A percentile compares a stretch with the other conserved stretches of the same genome.
These are phyloP conservation scores for Penicillium riverlandense DNA, from an alignment of 495 filamentous ascomycete genomes.

Conservation along the genomic window DNA sequence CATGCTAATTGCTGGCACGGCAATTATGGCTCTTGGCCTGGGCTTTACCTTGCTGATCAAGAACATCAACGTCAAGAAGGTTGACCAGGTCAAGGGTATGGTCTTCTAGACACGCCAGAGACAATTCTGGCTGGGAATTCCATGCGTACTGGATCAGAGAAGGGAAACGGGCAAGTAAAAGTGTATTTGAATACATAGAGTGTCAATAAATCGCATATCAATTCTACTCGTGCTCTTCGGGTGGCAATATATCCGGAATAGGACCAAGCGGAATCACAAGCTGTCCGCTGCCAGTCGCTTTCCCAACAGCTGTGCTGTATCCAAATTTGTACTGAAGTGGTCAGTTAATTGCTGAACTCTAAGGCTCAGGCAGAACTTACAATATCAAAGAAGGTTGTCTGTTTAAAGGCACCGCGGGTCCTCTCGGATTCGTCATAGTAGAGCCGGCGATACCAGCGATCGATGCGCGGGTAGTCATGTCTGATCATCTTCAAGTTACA, in stretches of 20 bases:
- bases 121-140: too few species aligned
- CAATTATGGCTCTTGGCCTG: slow-evolving; percentile 42
- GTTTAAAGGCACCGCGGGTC: slow-evolving; percentile 53
- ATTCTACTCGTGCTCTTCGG: slow-evolving; percentile 1
- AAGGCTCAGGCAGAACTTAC: slow-evolving; percentile 25
- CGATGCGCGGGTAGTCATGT: slow-evolving; percentile 59
- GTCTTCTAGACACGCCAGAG: slow-evolving; percentile 11
- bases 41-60: slow-evolving; percentile 41
- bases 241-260: slow-evolving; percentile 46
- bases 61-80: slow-evolving; percentile 49
- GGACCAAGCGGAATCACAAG: slow-evolving; percentile 54
- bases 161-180: too few species aligned
- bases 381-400: slow-evolving; percentile 58
- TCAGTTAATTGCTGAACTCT: background rate
- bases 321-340: slow-evolving; percentile 10
- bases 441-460: slow-evolving; percentile 61
- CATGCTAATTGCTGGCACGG: slow-evolving; percentile 45
- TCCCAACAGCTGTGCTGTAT: slow-evolving; percentile 34
- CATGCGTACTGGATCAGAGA: too few species aligned
- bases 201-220: background rate
- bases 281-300: slow-evolving; percentile 6
- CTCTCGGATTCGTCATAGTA: slow-evolving; percentile 59
- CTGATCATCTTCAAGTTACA: slow-evolving; percentile 67
- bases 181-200: too few species aligned
- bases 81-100: slow-evolving; percentile 31